Base-by-base conservation (phyloP, 768 basidiomycete species). In the Chiua virens region DNA sequence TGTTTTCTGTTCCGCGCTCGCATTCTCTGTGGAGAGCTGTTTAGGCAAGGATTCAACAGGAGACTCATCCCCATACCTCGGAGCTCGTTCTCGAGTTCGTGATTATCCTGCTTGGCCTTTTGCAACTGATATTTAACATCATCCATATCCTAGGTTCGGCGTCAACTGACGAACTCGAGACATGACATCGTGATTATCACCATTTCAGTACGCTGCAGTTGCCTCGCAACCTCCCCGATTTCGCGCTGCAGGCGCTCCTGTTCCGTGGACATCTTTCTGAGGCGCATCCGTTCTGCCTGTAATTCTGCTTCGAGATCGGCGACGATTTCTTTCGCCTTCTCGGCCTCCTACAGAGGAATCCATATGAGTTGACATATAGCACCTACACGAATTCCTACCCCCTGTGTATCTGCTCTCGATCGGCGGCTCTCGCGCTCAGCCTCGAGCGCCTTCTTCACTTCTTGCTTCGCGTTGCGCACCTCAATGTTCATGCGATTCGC, bases 1-100 rank as follows among this genome's bases (percentile, higher is more conserved):
- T 17, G 83, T 82, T 58, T 85, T 89, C 62, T 91, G 87, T 58
- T 91, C 91, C 3, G 75, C 81, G 18, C 78, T 86, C 34, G 74
- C 72, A 50, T 86, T 89, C 49, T 71, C 88, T 88, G 53, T 39
- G 13, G 8, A 1, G 14, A 21, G 28, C 21, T 5, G 23, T 25
- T 47, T 62, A 51, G 46, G n/a, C 20, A 40, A 20, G 10, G 3
- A 37, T 44, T 17, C 13, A 8, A 32, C 17, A 27, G 23, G 22
- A 47, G 17, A 27, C 38, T 21, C 17, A 4, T n/a, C 25, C 18
- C 60, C 79, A 23, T 63, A 87, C 89, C 76, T 71, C 87, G 79
- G 39, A 92, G 75, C 52, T 92, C 89, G 42, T 72, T 75, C 65
- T 92, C 89, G 23, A 93, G 73, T 18, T 81, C 80, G 22, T 82